Conservation (phyloP, 2,329 filamentous ascomycete species). For the Hypoxylon sp. region DNA sequence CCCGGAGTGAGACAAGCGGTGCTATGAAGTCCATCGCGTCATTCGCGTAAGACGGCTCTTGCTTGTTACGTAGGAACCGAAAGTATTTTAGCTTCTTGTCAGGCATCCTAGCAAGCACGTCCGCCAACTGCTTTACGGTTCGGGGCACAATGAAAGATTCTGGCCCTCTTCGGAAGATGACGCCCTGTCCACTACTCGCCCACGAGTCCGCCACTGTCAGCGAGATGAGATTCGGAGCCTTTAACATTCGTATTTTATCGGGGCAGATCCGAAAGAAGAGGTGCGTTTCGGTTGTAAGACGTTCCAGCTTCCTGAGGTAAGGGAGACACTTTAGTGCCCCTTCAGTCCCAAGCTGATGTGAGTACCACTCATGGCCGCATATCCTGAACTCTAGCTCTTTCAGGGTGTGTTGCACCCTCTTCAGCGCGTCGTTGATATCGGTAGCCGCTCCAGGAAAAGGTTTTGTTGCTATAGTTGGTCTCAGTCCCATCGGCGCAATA, state of each 20-base stretch:
- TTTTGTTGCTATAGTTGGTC: too few species aligned
- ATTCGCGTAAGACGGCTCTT: neutral
- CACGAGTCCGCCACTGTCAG: conserved; percentile 12
- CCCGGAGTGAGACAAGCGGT: neutral
- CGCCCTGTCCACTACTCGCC: neutral
- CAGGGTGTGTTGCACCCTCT: conserved; percentile 13
- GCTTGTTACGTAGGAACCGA: neutral
- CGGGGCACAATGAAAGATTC: too few species aligned
- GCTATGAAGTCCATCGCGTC: neutral
- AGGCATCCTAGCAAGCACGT: too few species aligned
- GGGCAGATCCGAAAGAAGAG: neutral
- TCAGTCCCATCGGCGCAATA: conserved; percentile 3
- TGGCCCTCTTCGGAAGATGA: too few species aligned
- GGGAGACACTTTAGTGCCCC: conserved; percentile 13
- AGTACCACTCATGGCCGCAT: conserved; percentile 1
- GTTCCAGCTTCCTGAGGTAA: conserved; percentile 10
- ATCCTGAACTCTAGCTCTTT: conserved; percentile 25
- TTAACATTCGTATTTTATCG: neutral
- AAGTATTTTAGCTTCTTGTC: neutral
- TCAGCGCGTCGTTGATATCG: conserved; percentile 20
- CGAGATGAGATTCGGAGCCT: conserved; percentile 14
- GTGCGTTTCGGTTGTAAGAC: conserved; percentile 17
- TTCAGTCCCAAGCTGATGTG: conserved; percentile 5
- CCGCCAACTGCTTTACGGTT: neutral
- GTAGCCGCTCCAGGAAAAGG: neutral